A percentile compares a stretch with the other conserved stretches of the same genome.
phyloP scores from a whole-genome alignment of 495 filamentous ascomycete genomes.

The Penicillium argentinense region DNA sequence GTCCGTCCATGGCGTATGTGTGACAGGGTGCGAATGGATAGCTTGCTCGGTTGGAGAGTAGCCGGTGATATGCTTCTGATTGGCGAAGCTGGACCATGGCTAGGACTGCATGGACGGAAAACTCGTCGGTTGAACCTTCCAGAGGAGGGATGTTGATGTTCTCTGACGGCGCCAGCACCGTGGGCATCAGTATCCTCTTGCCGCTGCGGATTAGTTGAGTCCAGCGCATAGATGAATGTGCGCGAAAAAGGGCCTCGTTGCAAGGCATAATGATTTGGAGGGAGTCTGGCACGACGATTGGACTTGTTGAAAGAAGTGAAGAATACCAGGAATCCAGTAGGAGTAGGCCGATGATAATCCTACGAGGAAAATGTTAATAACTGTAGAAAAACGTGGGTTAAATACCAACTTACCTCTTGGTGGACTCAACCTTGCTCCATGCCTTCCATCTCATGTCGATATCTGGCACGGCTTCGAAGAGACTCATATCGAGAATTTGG shows the following conservation, averaged over 20 bases:
- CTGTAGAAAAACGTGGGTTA: background rate
- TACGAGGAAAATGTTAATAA: constrained; percentile 9
- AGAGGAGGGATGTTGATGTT: constrained; percentile 37
- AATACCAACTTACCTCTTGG: constrained; percentile 39
- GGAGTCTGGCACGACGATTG: constrained; percentile 47
- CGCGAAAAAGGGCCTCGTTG: constrained; percentile 45
- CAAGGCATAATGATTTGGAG: constrained; percentile 51
- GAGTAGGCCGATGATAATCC: constrained; percentile 50
- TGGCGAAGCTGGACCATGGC: constrained; percentile 44
- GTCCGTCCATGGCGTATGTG: constrained; percentile 46
- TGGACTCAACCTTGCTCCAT: constrained; percentile 52
- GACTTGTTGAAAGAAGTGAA: constrained; percentile 46
- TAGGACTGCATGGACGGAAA: constrained; percentile 40
- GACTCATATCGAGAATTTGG: constrained; percentile 44
- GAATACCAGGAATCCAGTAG: constrained; percentile 54
- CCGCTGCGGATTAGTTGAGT: constrained; percentile 42
- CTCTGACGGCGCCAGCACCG: constrained; percentile 39
- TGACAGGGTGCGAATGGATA: constrained; percentile 46
- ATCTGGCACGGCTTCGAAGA: constrained; percentile 48
- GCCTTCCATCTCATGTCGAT: constrained; percentile 53
- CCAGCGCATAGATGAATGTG: constrained; percentile 47
- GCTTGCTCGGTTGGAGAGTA: constrained; percentile 42
- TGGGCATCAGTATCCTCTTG: constrained; percentile 40
- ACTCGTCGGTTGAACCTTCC: constrained; percentile 36
- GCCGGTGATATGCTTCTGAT: constrained; percentile 46